Percentiles rank a stretch among this genome's conserved stretches.
Evolutionary conservation across 768 basidiomycete genomes (phyloP).

Genomic region (Leccinum rimulosum): DNA sequence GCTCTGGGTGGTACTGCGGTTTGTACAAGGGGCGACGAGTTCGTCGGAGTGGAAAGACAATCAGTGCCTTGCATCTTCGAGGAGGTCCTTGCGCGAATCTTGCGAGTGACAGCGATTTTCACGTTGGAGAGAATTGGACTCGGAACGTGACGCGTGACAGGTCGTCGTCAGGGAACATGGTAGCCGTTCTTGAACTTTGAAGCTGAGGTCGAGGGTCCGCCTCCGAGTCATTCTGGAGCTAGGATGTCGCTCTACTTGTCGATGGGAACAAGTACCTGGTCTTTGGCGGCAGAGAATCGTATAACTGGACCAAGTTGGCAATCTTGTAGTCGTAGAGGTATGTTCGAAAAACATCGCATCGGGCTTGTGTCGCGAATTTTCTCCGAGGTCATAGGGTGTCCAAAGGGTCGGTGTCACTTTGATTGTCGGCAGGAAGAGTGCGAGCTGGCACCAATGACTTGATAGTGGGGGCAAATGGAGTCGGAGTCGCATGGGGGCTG

Average conservation of each 20-base stretch:
- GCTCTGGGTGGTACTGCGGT: background rate
- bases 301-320: too few relatives aligned
- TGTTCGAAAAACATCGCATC: too few relatives aligned
- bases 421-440: too few relatives aligned
- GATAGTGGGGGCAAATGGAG: too few relatives aligned
- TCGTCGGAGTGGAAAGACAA: background rate
- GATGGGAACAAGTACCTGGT: background rate
- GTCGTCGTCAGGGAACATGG: background rate
- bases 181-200: too few relatives aligned
- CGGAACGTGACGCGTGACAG: too few relatives aligned
- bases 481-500: too few relatives aligned
- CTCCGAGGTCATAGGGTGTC: too few relatives aligned
- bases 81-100: background rate
- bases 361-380: background rate
- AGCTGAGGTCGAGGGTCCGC: background rate
- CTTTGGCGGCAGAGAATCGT: background rate
- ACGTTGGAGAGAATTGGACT: background rate
- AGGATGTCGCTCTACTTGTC: background rate
- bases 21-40: background rate
- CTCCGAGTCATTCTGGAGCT: background rate
- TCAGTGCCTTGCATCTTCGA: background rate
- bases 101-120: background rate
- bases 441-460: too few relatives aligned
- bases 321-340: background rate
- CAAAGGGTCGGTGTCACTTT: too few relatives aligned